These are phyloP conservation scores for Pulveroboletus sp. DNA, from an alignment of 768 basidiomycete species.

Conservation along the genomic window DNA sequence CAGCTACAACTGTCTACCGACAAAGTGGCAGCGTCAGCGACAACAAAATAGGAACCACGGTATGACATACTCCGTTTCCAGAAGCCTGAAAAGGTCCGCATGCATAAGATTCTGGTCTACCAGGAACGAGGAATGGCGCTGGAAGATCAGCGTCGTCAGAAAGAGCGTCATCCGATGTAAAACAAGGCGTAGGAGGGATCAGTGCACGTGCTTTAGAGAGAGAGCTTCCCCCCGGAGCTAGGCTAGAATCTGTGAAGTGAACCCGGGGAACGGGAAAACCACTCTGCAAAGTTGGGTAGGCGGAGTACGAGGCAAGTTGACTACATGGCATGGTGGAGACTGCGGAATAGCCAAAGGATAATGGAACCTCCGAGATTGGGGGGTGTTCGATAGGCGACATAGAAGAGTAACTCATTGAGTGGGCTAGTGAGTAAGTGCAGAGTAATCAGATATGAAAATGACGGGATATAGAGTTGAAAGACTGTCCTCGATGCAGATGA, in stretches of 20 bases:
- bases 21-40: not conserved
- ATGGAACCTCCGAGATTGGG: not conserved
- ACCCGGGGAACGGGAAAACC: not conserved
- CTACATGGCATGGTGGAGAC: no score
- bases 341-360: no score
- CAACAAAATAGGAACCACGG: not conserved
- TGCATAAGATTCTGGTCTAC: not conserved
- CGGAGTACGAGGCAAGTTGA: not conserved
- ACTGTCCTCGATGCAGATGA: not conserved
- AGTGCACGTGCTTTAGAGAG: not conserved
- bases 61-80: not conserved
- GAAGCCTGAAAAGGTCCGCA: not conserved
- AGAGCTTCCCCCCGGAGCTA: not conserved
- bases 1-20: not conserved
- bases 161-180: not conserved
- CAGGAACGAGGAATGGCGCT: no score
- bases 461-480: not conserved
- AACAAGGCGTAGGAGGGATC: rapidly evolving
- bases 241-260: not conserved
- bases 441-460: not conserved
- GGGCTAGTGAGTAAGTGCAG: not conserved
- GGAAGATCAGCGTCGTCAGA: not conserved
- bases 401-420: not conserved
- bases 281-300: not conserved
- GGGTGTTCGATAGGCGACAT: not conserved